These are phyloP conservation scores for Magnaporthales sp. DNA, from an alignment of 2,329 filamentous ascomycete genomes.

Conservation along the genomic window DNA sequence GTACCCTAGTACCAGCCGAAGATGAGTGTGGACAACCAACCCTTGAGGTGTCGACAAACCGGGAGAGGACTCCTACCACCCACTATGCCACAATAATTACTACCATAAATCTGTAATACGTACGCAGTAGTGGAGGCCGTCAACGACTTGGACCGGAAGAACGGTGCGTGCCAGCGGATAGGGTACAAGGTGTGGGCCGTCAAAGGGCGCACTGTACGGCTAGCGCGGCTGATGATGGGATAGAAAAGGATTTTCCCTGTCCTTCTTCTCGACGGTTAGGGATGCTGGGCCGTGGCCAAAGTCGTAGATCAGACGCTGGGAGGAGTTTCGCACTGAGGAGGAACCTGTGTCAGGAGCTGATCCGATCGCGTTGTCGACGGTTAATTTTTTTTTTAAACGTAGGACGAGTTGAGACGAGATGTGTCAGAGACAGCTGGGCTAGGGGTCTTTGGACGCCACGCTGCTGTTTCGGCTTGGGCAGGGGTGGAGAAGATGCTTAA, in stretches of 20 bases:
- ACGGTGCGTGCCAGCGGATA: neutral
- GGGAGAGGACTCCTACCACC: neutral
- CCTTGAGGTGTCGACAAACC: neutral
- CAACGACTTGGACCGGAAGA: neutral
- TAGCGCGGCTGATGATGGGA: neutral
- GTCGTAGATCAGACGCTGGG: conserved; percentile 30
- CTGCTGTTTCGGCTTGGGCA: conserved; percentile 28
- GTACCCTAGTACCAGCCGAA: no score
- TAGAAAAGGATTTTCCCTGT: neutral
- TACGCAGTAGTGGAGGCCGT: neutral
- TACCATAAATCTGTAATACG: neutral
- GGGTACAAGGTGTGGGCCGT: neutral
- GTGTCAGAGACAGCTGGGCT: conserved; percentile 35
- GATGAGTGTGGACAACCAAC: neutral
- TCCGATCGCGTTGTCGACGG: conserved; percentile 11
- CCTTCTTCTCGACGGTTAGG: neutral
- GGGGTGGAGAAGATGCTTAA: conserved; percentile 14
- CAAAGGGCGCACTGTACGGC: neutral
- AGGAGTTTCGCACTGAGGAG: conserved; percentile 31
- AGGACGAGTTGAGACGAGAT: conserved; percentile 31
- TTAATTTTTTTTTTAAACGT: neutral
- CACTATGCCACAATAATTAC: neutral
- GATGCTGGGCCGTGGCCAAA: conserved; percentile 1
- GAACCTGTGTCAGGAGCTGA: conserved; percentile 27
- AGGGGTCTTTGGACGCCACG: conserved; percentile 22